phyloP scores from a whole-genome alignment of 441 rosid species.

The Pelargonium cotyledonis region DNA sequence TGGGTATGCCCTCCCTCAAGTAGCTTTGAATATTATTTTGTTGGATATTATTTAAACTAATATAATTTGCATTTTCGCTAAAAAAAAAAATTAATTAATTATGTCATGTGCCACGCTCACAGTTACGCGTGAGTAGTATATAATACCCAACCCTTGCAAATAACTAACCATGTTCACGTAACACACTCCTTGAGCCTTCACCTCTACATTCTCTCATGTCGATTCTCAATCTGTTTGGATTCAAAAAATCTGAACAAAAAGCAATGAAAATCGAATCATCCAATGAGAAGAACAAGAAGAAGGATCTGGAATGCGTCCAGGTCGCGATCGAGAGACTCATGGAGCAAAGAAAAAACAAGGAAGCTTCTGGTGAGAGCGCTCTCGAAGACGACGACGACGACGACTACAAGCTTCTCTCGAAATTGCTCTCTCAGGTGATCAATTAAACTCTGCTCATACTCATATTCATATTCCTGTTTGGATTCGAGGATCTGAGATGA shows the following conservation, averaged over 20 bases:
- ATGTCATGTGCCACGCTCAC: too few species aligned
- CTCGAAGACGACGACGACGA: not conserved
- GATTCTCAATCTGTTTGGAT: not conserved
- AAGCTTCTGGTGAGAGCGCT: not conserved
- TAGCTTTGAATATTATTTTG: too few species aligned
- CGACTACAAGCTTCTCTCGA: not conserved
- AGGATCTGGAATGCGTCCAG: not conserved
- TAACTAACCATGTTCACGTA: too few species aligned
- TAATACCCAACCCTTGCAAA: too few species aligned
- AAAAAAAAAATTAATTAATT: too few species aligned
- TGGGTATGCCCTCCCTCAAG: too few species aligned
- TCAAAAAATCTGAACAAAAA: not conserved
- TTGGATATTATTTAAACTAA: too few species aligned
- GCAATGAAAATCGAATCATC: not conserved
- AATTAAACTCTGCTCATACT: not conserved
- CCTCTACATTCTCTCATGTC: not conserved
- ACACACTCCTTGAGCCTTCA: too few species aligned
- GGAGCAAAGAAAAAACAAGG: not conserved
- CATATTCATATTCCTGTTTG: not conserved
- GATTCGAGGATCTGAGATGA: not conserved
- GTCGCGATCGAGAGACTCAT: not conserved
- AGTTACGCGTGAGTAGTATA: too few species aligned
- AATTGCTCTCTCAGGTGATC: not conserved
- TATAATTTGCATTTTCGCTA: too few species aligned
- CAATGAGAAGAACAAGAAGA: not conserved